These are phyloP conservation scores for Sporobolomyces phaffii DNA, from an alignment of 768 basidiomycete genomes.

Conservation along the genomic window DNA sequence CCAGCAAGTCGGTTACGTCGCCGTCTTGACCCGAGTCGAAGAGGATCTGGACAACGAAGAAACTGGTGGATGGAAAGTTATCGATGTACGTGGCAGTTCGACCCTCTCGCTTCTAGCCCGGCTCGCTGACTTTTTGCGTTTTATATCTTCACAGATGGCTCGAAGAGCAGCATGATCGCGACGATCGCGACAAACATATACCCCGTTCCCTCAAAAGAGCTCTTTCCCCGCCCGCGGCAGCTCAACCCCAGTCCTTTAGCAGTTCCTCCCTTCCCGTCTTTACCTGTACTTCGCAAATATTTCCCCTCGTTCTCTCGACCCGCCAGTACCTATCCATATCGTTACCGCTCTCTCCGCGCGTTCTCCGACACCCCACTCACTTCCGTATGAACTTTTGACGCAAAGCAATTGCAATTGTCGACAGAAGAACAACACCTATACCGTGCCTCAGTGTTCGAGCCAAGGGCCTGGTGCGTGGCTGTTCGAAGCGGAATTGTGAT, in stretches of 20 bases:
- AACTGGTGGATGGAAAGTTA: conserved; percentile 95
- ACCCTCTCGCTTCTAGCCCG: background rate
- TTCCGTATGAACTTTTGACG: too few species aligned
- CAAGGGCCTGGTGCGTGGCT: too few species aligned
- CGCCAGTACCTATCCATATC: too few species aligned
- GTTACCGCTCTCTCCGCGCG: too few species aligned
- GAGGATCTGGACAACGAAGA: conserved; percentile 84
- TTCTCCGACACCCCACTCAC: too few species aligned
- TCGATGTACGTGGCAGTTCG: conserved; percentile 60
- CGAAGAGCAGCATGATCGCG: conserved; percentile 25
- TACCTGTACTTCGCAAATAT: too few species aligned
- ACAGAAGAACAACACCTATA: too few species aligned
- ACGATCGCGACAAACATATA: background rate
- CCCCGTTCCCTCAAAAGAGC: conserved; percentile 9
- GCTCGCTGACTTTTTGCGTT: background rate
- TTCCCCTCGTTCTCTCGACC: too few species aligned
- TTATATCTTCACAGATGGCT: conserved; percentile 26
- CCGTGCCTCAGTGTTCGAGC: too few species aligned
- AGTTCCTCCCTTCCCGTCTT: too few species aligned
- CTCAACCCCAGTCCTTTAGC: background rate
- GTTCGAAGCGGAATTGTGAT: too few species aligned
- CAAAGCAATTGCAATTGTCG: too few species aligned
- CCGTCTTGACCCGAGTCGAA: conserved; percentile 79
- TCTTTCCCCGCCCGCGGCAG: background rate
- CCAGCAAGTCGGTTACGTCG: conserved; percentile 87